Evolutionary conservation across 495 filamentous ascomycete species (phyloP), one percentile per base, ranked within the genome.

Genomic region (Chaetomium cochliodes): DNA sequence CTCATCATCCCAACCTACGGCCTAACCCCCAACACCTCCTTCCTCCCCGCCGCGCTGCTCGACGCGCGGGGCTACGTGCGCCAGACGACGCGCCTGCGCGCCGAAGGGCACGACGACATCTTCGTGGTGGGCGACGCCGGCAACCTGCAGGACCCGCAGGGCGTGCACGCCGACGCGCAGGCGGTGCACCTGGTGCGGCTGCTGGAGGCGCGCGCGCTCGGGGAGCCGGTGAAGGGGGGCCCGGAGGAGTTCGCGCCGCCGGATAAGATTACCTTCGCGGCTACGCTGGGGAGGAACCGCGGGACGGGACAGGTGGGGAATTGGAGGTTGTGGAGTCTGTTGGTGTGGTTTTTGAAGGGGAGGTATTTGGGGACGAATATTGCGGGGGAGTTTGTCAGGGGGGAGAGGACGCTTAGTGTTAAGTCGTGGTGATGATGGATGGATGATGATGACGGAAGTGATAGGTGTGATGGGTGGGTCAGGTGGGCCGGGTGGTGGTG

Each of bases 271-370:
- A 56, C 67, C 60, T 63, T 72, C 69, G 70, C 73, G 13, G 76
- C 81, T 1, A 81, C 79, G 13, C 30, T 86, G 2, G 85, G 85
- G 1, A 72, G 69, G 57, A 66, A 70, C 39, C 70, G 70, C 25
- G 85, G 81, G 2, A 83, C 81, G 0, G 83, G 84, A 1, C 82
- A 85, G 70, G 57, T 85, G 9, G 81, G 80, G 49, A 72, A 71
- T 4, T 77, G 77, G 65, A 75, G 71, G 54, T 59, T 76, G 2
- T 85, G 76, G 63, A 72, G 77, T 16, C 76, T 74, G 57, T 50
- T 86, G 55, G 74, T 85, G 20, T 73, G 68, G 69, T 76, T 76
- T 51, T 39, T 79, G 63, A 87, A 87, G 75, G 77, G 78, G 0
- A 57, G 69, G 13, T 54, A 72, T 50, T 37, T 79, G 37, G 73